Conservation (phyloP, 2,329 filamentous ascomycete genomes). For the Kalmusia sp. region DNA sequence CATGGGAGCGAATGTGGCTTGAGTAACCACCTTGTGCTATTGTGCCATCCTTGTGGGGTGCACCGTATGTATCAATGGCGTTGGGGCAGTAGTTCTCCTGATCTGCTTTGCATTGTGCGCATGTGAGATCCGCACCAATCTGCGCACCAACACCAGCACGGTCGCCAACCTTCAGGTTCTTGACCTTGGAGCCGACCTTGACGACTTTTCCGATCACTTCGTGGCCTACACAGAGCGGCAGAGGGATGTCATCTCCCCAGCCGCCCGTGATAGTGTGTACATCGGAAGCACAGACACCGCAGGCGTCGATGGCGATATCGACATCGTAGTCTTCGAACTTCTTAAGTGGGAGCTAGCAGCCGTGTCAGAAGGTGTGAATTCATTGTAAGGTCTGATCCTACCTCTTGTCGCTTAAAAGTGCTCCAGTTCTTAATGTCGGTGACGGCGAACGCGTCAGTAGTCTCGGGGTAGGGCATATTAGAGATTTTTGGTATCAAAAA, state of each 20-base stretch:
- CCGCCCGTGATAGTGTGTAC: constrained; percentile 61
- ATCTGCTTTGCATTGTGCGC: constrained; percentile 59
- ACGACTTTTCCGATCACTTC: constrained; percentile 60
- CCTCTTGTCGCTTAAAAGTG: constrained; percentile 64
- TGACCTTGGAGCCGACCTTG: constrained; percentile 59
- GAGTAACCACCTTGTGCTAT: constrained; percentile 72
- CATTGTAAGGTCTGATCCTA: constrained; percentile 36
- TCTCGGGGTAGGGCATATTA: constrained; percentile 60
- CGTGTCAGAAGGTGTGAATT: constrained; percentile 16
- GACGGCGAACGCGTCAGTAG: constrained; percentile 57
- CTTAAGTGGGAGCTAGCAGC: constrained; percentile 75
- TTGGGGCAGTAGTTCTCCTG: constrained; percentile 63
- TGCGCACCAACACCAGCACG: constrained; percentile 60
- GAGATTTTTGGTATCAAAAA: constrained; percentile 9
- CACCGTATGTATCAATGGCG: constrained; percentile 58
- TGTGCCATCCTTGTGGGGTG: constrained; percentile 63
- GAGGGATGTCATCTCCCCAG: constrained; percentile 68
- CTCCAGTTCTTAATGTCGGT: constrained; percentile 67
- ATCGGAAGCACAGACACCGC: constrained; percentile 57
- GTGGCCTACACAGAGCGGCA: constrained; percentile 72
- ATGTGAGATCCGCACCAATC: constrained; percentile 58
- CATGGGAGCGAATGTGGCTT: constrained; percentile 74
- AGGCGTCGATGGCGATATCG: constrained; percentile 80
- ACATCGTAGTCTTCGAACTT: constrained; percentile 87
- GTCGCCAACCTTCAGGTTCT: constrained; percentile 54